Base-by-base conservation (phyloP, 352 stramenopile genomes). In the Globisporangium splendens region DNA sequence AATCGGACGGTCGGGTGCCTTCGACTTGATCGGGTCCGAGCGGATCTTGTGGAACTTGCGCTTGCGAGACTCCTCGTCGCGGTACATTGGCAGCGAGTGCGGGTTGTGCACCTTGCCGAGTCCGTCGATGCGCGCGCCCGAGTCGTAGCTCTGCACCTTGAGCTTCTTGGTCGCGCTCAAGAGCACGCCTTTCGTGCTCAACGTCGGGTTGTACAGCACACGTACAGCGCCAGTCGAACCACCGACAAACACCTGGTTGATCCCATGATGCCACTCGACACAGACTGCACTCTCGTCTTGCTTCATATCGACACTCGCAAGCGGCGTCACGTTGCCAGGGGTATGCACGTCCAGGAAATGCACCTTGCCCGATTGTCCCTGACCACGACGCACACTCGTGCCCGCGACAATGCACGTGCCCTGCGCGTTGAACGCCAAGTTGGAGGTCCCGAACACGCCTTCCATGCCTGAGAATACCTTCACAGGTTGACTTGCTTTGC, bases 211-310 rank as follows among this genome's bases (percentile, higher is more conserved):
- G 62, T 95, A 95, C 7, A 90, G 65, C 28, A 93, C 77, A 49
- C 83, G 81, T 14, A 81, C 88, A 28, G 56, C 65, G 22, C 75
- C 82, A 3, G 61, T 86, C 2, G 81, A 92, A 55, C 69, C 83
- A 6, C 85, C 85, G 1, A 93, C 79, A 57, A 92, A 88, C 51
- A 95, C 43, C 55, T 95, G 83, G 56, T 93, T 90, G 67, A 95
- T 91, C 2, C 76, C 77, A 24, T 83, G 62, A 42, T 95, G 86
- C 86, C 86, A 95, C 61, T 92, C 80, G 38, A 95, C 86, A 21
- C 80, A 89, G 20, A 95, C 65, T 1, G 81, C 86, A 59, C 83
- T 95, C 54, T 95, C 83, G 50, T 95, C 83, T 51, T 75, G 57
- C 15, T 86, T 65, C 86, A 95, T 91, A 31, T 84, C 68, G 38